Evolutionary conservation across 1,284 basidiomycete genomes (phyloP).

Genomic region (Ustilago xerochloae): DNA sequence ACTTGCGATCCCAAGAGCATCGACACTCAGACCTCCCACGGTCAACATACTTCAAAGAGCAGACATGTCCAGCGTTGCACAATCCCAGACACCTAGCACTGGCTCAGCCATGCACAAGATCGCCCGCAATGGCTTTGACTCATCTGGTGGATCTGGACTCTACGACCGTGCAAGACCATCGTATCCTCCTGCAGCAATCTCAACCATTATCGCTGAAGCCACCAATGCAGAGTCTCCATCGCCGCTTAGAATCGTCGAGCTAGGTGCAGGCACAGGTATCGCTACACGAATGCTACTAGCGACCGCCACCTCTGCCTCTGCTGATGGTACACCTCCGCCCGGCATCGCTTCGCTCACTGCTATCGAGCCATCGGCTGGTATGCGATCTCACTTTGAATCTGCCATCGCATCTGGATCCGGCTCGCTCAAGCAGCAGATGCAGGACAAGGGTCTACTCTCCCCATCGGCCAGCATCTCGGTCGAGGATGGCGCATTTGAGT

Average conservation of each 20-base stretch:
- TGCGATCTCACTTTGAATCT: slow-evolving; percentile 51
- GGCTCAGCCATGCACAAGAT: slow-evolving; percentile 47
- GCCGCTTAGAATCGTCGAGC: slow-evolving; percentile 58
- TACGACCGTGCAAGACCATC: slow-evolving; percentile 59
- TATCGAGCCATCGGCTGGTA: slow-evolving; percentile 57
- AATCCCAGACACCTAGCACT: neutral
- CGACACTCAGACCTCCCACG: neutral
- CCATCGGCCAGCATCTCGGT: slow-evolving; percentile 30
- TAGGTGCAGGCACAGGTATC: slow-evolving; percentile 64
- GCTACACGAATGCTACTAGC: slow-evolving; percentile 57
- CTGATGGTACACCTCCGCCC: slow-evolving; percentile 34
- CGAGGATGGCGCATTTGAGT: slow-evolving; percentile 58
- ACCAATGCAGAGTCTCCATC: slow-evolving; percentile 17
- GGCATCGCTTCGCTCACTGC: slow-evolving; percentile 41
- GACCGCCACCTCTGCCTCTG: slow-evolving; percentile 21
- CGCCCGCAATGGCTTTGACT: slow-evolving; percentile 54
- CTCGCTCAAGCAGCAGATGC: slow-evolving; percentile 30
- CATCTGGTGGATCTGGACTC: slow-evolving; percentile 40
- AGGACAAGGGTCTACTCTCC: slow-evolving; percentile 36
- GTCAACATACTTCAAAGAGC: neutral
- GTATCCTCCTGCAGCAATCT: slow-evolving; percentile 48
- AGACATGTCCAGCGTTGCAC: slow-evolving; percentile 18
- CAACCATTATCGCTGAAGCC: slow-evolving; percentile 38
- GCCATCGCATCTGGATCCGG: slow-evolving; percentile 28
- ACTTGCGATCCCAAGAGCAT: neutral